phyloP scores from a whole-genome alignment of 2,329 filamentous ascomycete species.

The Ophiostoma australiae region DNA sequence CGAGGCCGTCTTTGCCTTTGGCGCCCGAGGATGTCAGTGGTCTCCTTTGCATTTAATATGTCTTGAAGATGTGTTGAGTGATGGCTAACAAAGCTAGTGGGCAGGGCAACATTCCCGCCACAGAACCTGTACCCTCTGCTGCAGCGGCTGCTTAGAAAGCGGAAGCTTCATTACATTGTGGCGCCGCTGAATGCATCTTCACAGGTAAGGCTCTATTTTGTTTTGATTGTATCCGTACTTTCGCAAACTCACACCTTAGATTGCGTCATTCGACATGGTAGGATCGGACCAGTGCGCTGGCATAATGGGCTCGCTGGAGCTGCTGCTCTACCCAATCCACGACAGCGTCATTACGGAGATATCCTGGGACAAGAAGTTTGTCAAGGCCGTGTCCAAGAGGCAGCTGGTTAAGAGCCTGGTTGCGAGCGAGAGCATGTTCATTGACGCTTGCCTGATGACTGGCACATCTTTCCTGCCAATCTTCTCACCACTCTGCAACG shows the following conservation, averaged over 20 bases:
- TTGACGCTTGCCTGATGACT: constrained; percentile 76
- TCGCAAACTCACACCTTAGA: constrained; percentile 40
- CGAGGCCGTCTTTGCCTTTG: constrained; percentile 80
- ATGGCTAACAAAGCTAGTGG: constrained; percentile 31
- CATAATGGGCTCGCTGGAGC: constrained; percentile 77
- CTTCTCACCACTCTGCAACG: constrained; percentile 70
- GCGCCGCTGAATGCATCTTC: constrained; percentile 84
- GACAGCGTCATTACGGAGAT: constrained; percentile 64
- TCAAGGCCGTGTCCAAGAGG: constrained; percentile 60
- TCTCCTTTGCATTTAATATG: not conserved
- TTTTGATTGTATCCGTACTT: not conserved
- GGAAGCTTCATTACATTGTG: constrained; percentile 69
- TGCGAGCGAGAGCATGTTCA: constrained; percentile 66
- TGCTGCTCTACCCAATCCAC: constrained; percentile 78
- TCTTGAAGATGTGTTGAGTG: constrained; percentile 20
- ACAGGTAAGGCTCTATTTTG: constrained; percentile 52
- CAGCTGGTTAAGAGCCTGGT: constrained; percentile 64
- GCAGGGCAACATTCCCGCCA: constrained; percentile 62
- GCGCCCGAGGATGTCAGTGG: constrained; percentile 51
- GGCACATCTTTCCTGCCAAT: constrained; percentile 75
- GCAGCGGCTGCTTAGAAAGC: constrained; percentile 65
- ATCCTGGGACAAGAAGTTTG: constrained; percentile 63
- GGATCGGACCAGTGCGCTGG: constrained; percentile 66
- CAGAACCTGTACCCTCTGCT: constrained; percentile 72
- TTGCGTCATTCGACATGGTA: constrained; percentile 70